Evolutionary conservation across 805 yeast species (phyloP), one percentile per base, ranked within the genome.

Genomic region (Kodamaea kakaduensis): DNA sequence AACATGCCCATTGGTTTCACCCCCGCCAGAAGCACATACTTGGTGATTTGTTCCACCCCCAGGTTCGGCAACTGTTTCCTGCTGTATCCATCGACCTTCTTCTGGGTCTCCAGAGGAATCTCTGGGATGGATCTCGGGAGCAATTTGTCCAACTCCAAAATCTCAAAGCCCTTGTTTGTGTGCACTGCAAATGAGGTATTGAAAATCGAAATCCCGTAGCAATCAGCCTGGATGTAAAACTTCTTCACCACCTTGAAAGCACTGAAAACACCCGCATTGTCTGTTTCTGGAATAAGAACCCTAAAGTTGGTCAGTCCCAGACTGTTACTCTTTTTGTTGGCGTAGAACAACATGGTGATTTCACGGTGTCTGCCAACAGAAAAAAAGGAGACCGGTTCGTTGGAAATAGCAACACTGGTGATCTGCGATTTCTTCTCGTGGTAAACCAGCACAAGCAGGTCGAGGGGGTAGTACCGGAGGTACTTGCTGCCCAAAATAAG

Each of bases 301-400:
- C 71, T 81, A 68, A 76, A 81, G 56, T 46, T 61, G 32, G 69
- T 73, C 9, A 59, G 46, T 9, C 60, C 59, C 22, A 73, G 67
- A 33, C 54, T 58, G 48, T 67, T 58, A 36, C 63, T 69, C 55
- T 68, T 77, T 59, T 62, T 69, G 50, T 73, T 76, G 58, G 78
- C 75, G 55, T 69, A 73, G 48, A 71, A 75, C 38, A 80, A 56
- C 70, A 75, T 67, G 26, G 67, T 75, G 43, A 76, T 67, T 55
- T 76, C 78, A 39, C 78, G 70, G 51, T 88, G 86, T 19, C 68
- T 73, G 0, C 93, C 96, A 41, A 83, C 62, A 31, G 72, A 73
- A 58, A 84, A 88, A 43, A 73, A 78, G 2, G 73, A 58, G 0
- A 52, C 77, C 58, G 54, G 60, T 32, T 77, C 76, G 44, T 71